Percentiles rank a stretch among this genome's conserved stretches.
Conservation (phyloP, 139 green algal species). For the Coccomyxa sp. region DNA sequence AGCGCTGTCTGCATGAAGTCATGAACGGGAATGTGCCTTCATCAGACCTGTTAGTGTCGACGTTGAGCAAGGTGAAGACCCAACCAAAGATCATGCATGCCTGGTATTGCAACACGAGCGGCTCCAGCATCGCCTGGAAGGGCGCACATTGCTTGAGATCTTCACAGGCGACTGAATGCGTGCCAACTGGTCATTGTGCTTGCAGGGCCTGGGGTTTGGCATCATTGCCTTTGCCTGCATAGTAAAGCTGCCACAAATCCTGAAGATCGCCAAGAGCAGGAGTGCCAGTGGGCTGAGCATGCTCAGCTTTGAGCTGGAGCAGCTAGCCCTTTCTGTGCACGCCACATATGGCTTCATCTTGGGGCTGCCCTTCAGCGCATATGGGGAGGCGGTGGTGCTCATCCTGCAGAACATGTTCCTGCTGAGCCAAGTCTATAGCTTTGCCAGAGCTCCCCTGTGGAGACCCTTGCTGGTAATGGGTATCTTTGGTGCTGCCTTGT, state of each 20-base stretch:
- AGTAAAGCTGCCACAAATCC: constrained; percentile 79
- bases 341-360: constrained; percentile 64
- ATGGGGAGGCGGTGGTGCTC: constrained; percentile 66
- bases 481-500: neutral
- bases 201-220: constrained; percentile 61
- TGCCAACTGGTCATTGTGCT: too few species aligned
- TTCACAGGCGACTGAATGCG: too few species aligned
- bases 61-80: neutral
- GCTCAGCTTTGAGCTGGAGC: constrained; percentile 74
- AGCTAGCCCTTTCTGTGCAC: constrained; percentile 55
- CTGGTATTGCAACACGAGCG: too few species aligned
- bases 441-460: neutral
- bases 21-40: neutral
- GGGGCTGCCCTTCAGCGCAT: constrained; percentile 69
- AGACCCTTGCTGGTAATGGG: neutral
- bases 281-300: constrained; percentile 65
- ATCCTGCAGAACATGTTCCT: constrained; percentile 63
- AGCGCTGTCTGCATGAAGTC: neutral
- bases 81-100: too few species aligned
- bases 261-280: constrained; percentile 33
- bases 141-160: too few species aligned
- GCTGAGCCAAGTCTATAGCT: constrained; percentile 61
- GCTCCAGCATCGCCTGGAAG: too few species aligned
- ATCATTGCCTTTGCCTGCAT: constrained; percentile 64
- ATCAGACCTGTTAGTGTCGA: neutral